Evolutionary conservation across 2,329 filamentous ascomycete genomes (phyloP), one percentile per base, ranked within the genome.

Genomic region (Xylariaceae sp.): DNA sequence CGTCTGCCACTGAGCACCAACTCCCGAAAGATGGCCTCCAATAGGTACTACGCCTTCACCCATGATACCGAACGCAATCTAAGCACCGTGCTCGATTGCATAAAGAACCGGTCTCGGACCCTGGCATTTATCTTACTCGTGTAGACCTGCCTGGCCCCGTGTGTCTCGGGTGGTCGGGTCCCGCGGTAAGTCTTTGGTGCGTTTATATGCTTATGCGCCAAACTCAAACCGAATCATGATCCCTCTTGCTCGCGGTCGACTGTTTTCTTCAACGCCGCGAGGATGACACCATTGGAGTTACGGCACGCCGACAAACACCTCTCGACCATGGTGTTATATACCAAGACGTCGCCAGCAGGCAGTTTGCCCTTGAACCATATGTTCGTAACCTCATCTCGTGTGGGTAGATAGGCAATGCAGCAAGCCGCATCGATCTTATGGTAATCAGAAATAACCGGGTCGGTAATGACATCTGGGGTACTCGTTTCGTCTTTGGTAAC

Each of bases 341-440:
- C 59, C 44, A 71, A 67, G 50, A 73, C 70, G 53, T 77, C 74
- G 61, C 77, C 75, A 2, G 76, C 73, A 2, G 80, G 76, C 7
- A 83, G 62, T 60, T 79, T 76, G 4, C 94, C 93, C 76, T 92
- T 97, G 70, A 95, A 84, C 94, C 94, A 99, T 15, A 97, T 75
- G 71, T 96, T 92, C 7, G 93, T 97, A 55, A 97, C 86, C 74
- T 99, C 94, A 67, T 97, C 93, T 63, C 92, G 82, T 18, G 81
- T 82, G 55, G 92, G 89, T 65, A 97, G 81, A 73, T 97, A 97
- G 9, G 88, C 94, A 44, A 99, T 88, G 63, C 94, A 91, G 74
- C 91, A 96, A 52, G 90, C 90, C 9, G 92, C 91, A 51, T 89
- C 73, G 55, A 97, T 84, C 41, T 86, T 82, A 34, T 84, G 78